Evolutionary conservation across 1,284 basidiomycete genomes (phyloP), one percentile per base, ranked within the genome.

Genomic region (Apiotrichum brassicae): DNA sequence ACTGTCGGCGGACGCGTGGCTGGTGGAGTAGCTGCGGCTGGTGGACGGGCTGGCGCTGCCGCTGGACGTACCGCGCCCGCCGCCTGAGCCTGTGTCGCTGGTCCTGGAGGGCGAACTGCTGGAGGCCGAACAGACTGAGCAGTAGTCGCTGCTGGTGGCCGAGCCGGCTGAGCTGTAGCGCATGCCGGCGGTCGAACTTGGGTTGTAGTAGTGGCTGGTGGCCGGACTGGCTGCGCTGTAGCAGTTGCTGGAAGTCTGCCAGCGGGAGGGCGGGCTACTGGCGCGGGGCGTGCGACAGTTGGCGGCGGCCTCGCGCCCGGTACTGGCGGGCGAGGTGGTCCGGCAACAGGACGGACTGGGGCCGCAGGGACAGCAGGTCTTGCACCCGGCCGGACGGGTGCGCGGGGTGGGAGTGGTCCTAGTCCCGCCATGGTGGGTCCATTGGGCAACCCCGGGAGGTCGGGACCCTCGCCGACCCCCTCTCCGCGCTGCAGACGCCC

Each of bases 401-500:
- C n/a, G n/a, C n/a, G n/a, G n/a, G 47, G 28, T 32, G 5, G 47
- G 23, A 35, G n/a, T n/a, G 22, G 46, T 18, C n/a, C 39, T 6
- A 51, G 45, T 14, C 49, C 49, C 4, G 44, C 39, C 40, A 42
- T 51, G 1, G 49, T 46, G 2, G 49, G 49, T 6, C 49, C 49
- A 12, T 46, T 38, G 3, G 50, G 50, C 9, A 52, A 19, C 3
- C 50, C 50, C 2, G 50, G 50, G 28, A 53, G 44, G 14, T 58
- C 56, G 3, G 56, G 56, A 0, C 56, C 56, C 14, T 58, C 56
- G 3, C 57, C 51, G 3, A 53, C 54, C 11, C 42, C 53, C 43
- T 71, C 65, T 2, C 68, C 66, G 43, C 60, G 50, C 14, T 61
- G 63, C 11, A 71, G 49, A 14, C 65, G 54, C 1, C 56, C 65